Conservation (phyloP, 2,329 filamentous ascomycete genomes). For the Fusarium fracticaudum region DNA sequence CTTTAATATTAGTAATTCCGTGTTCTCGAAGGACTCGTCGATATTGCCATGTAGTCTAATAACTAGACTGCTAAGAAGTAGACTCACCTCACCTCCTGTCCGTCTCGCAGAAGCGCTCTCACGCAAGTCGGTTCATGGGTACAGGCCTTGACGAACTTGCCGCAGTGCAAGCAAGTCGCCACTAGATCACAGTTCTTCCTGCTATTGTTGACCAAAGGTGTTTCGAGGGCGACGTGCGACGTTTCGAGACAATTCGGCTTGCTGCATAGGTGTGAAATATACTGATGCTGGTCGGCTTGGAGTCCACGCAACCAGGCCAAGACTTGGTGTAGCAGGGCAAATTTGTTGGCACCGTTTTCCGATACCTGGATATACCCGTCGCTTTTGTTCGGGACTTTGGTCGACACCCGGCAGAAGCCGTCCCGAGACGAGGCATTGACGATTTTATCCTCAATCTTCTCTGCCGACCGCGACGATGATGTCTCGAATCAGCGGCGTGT, state of each 20-base stretch:
- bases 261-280: not conserved
- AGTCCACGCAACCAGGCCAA: not conserved
- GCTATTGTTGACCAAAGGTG: not conserved
- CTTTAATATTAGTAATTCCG: accelerated
- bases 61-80: too few species aligned
- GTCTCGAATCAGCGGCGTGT: not conserved
- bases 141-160: not conserved
- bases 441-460: not conserved
- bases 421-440: not conserved
- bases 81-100: not conserved
- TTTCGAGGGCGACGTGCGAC: accelerated
- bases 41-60: too few species aligned
- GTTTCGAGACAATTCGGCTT: not conserved
- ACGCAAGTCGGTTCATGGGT: not conserved
- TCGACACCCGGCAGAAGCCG: accelerated
- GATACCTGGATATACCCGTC: accelerated
- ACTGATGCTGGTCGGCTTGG: not conserved
- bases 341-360: not conserved
- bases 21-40: too few species aligned
- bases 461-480: not conserved
- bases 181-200: not conserved
- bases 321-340: not conserved
- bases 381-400: accelerated
- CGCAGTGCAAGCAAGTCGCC: not conserved
- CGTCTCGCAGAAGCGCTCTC: not conserved